Base-by-base conservation (phyloP, 306 rosid genomes). In the Mimosa bimucronata region DNA sequence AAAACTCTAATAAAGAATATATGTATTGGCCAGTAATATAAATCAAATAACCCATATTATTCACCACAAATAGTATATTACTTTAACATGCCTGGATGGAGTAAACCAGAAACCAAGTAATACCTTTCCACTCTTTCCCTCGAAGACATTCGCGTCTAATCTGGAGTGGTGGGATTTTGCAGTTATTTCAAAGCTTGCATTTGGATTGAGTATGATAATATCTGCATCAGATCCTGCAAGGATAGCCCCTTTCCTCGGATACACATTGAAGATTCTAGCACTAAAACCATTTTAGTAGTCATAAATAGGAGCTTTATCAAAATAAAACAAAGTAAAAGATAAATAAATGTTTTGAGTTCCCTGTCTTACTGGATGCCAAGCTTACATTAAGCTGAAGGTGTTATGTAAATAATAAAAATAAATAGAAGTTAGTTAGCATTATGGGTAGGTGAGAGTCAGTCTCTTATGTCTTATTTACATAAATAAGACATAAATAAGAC, bases 221-320 rank as follows among this genome's bases (percentile, higher is more conserved):
- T 94, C 98, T 77, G 98, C 98, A 91, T 94, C 98, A 58, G 97
- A 92, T 67, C 98, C 98, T 11, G 88, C 85, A 73, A 87, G 89
- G 77, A 89, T 85, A 9, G 90, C 92, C 16, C 94, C 92, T 86
- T 91, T 94, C 87, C 83, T 92, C 5, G 98, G 98, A 88, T 92
- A 94, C 86, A 94, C 87, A 85, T 94, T 94, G 89, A 94, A 94
- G 86, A 88, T 90, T 85, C 88, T 87, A 71, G 98, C 97, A 86
- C 98, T 94, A 90, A 79, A 83, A 83, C 73, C 71, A 71, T 41
- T 18, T 74, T 31, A 16, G 15, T 71, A 70, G 68, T 74, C 62
- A 76, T 38, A 0, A 73, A 34, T 55, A 66, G 28, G 68, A 85
- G 64, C 78, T 50, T 75, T 58, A 81, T 8, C 16, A 19, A 77